Evolutionary conservation across 306 rosid species (phyloP), one percentile per base, ranked within the genome.

Genomic region (Vigna angularis): DNA sequence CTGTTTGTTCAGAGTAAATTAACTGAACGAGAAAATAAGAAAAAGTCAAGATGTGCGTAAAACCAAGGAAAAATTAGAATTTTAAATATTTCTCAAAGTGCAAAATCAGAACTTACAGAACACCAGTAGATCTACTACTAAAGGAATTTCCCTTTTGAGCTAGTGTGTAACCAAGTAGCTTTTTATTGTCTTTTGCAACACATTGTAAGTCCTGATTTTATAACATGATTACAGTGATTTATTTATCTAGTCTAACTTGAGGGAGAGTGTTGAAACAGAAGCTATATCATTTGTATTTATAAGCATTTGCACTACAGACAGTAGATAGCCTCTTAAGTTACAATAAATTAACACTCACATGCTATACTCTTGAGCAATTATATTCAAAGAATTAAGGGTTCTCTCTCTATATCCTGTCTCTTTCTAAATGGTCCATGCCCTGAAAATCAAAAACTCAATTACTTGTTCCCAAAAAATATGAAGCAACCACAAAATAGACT

Each of bases 351-450:
- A 72, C 55, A 22, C 42, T 72, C 66, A 55, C 49, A 13, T 40
- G 26, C 77, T 55, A 56, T 61, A 55, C 53, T 22, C 66, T 38
- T 72, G 53, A 3, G 24, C 44, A 66, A 63, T 34, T 22, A n/a
- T 51, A 30, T 51, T 70, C 75, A 70, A 70, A 70, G 28, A 51
- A 50, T 51, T 51, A 70, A 32, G 62, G 30, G 34, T 62, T 62
- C 68, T 34, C 68, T 63, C 69, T 34, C 26, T 63, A 63, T 45
- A 63, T 63, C 48, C 26, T 63, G 11, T 51, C 75, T 70, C 49
- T 51, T 70, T 51, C 47, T 51, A 51, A 9, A 70, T 6, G 4
- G 18, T 34, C 48, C 63, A 70, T 38, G 40, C n/a, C 47, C 47
- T 17, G 49, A 49, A 51, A 34, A 40, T 70, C 10, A 17, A 51